Evolutionary conservation across 352 stramenopile species (phyloP).

Genomic region (Phytophthora pinifolia): DNA sequence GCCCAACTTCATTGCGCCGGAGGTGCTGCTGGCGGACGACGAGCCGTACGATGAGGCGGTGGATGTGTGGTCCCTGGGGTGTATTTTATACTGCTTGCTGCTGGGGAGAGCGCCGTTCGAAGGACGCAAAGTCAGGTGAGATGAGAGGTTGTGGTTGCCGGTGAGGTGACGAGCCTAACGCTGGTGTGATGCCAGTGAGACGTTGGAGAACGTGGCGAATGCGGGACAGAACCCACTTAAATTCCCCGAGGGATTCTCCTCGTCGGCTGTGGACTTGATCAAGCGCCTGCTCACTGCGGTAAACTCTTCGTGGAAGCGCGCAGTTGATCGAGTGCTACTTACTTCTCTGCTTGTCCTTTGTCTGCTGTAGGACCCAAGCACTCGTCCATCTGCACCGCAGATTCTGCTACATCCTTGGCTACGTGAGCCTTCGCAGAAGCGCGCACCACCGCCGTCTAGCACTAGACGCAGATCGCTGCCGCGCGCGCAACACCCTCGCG

Average conservation of each 20-base stretch:
- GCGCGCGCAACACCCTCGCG: slow-evolving; percentile 14
- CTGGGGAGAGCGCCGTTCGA: slow-evolving; percentile 71
- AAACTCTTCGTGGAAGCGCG: slow-evolving; percentile 1
- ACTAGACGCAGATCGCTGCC: slow-evolving; percentile 18
- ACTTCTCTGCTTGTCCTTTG: background rate
- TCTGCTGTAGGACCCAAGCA: slow-evolving; percentile 37
- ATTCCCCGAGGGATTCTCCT: slow-evolving; percentile 59
- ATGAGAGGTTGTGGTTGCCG: background rate
- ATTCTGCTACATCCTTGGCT: slow-evolving; percentile 63
- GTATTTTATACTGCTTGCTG: slow-evolving; percentile 75
- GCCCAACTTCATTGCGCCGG: slow-evolving; percentile 82
- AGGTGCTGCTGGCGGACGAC: slow-evolving; percentile 49
- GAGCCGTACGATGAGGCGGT: slow-evolving; percentile 61
- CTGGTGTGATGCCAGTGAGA: slow-evolving; percentile 40
- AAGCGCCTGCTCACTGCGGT: slow-evolving; percentile 57
- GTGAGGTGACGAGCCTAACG: background rate
- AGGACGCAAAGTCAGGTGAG: slow-evolving; percentile 67
- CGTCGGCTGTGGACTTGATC: slow-evolving; percentile 57
- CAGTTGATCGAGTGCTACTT: background rate
- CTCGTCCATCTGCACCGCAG: slow-evolving; percentile 48
- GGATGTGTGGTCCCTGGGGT: slow-evolving; percentile 83
- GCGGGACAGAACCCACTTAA: slow-evolving; percentile 38
- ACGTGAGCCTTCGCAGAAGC: slow-evolving; percentile 25
- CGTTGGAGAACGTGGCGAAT: slow-evolving; percentile 69
- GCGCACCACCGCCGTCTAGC: slow-evolving; percentile 3